Percentiles rank a stretch among this genome's conserved stretches.
phyloP scores from a whole-genome alignment of 371 early-diverging fungal genomes.

The Lichtheimia hyalospora region DNA sequence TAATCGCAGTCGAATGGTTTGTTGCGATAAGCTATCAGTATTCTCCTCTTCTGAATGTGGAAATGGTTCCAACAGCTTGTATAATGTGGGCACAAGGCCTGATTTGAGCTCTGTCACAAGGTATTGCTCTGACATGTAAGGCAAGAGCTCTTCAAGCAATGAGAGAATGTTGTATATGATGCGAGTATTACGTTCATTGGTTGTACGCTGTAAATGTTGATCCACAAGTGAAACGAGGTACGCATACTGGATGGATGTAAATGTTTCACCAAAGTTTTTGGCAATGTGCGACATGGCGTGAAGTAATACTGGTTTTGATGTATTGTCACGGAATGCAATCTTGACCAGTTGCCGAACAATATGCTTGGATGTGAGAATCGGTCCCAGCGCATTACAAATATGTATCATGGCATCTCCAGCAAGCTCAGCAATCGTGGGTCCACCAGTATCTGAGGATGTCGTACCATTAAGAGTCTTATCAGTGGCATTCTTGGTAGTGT shows the following conservation, averaged over 20 bases:
- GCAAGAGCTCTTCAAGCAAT: conserved; percentile 39
- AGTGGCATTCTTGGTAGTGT: background rate
- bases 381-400: conserved; percentile 57
- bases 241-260: conserved; percentile 60
- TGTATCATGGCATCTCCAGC: conserved; percentile 54
- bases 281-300: conserved; percentile 50
- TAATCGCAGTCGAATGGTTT: conserved; percentile 28
- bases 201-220: conserved; percentile 14
- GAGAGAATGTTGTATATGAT: conserved; percentile 35
- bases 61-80: conserved; percentile 41
- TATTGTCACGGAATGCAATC: conserved; percentile 51
- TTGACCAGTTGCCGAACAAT: conserved; percentile 62
- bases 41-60: conserved; percentile 16
- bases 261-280: conserved; percentile 64
- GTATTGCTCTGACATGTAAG: conserved; percentile 38
- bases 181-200: conserved; percentile 22
- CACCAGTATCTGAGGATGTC: background rate
- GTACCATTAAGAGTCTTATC: conserved; percentile 4
- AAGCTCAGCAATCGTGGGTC: conserved; percentile 22
- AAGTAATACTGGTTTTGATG: conserved; percentile 36
- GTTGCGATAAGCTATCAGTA: conserved; percentile 15
- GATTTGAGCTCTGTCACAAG: conserved; percentile 50
- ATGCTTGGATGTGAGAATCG: conserved; percentile 63
- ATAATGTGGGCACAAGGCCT: conserved; percentile 42
- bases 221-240: conserved; percentile 50